phyloP scores from a whole-genome alignment of 2,329 filamentous ascomycete species.

The Beauveria australis region DNA sequence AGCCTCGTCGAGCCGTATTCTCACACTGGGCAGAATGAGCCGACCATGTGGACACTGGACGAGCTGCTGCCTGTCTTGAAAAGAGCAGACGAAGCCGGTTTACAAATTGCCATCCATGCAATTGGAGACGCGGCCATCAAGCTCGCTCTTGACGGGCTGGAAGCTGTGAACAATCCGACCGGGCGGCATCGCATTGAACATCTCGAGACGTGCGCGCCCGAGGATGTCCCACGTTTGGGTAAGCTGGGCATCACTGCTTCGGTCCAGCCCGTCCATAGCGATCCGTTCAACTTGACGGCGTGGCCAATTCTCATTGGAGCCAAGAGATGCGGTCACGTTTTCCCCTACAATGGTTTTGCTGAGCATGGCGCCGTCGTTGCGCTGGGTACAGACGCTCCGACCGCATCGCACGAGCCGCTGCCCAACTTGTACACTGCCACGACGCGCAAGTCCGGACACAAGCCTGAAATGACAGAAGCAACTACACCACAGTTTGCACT shows the following conservation, averaged over 20 bases:
- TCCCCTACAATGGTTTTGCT: constrained; percentile 50
- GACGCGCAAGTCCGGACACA: constrained; percentile 40
- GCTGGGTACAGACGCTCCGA: constrained; percentile 48
- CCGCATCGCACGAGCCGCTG: constrained; percentile 41
- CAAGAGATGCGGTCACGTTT: constrained; percentile 44
- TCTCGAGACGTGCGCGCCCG: constrained; percentile 46
- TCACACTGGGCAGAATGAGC: constrained; percentile 31
- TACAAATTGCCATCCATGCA: constrained; percentile 55
- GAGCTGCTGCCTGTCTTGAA: constrained; percentile 46
- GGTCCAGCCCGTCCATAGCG: constrained; percentile 47
- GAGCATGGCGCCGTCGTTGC: constrained; percentile 41
- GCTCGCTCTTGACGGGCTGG: constrained; percentile 47
- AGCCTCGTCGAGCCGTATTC: constrained; percentile 49
- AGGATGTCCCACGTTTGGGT: constrained; percentile 48
- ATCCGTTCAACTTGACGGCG: constrained; percentile 46
- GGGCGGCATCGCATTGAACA: constrained; percentile 55
- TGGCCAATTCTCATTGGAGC: constrained; percentile 46
- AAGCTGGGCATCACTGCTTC: constrained; percentile 48
- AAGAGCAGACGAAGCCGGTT: constrained; percentile 39
- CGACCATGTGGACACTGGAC: constrained; percentile 45
- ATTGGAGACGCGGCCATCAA: constrained; percentile 54
- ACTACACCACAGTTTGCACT: constrained; percentile 44
- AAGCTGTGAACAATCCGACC: constrained; percentile 28
- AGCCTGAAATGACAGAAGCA: constrained; percentile 28
- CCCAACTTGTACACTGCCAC: constrained; percentile 47